A percentile compares a stretch with the other conserved stretches of the same genome.
Evolutionary conservation across 2,329 filamentous ascomycete genomes (phyloP).

Genomic region (Cordyceps farinosa): DNA sequence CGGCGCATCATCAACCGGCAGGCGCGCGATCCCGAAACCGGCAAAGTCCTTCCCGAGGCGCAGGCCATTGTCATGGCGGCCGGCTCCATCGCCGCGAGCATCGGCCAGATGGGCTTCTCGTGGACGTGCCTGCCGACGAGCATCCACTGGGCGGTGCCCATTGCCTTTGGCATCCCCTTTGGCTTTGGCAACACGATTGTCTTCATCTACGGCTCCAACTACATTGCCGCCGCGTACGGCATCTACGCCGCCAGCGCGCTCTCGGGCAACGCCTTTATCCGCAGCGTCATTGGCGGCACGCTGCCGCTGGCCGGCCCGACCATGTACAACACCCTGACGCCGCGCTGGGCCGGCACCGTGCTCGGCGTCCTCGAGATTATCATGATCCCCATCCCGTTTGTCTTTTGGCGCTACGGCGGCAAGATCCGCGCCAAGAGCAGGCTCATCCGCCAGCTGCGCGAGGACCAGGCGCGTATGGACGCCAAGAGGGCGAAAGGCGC

Average conservation of each 20-base stretch:
- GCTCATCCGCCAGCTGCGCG: slow-evolving; percentile 37
- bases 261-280: slow-evolving; percentile 68
- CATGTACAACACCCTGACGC: slow-evolving; percentile 63
- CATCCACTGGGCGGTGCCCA: slow-evolving; percentile 72
- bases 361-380: slow-evolving; percentile 64
- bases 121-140: slow-evolving; percentile 73
- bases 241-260: slow-evolving; percentile 74
- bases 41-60: slow-evolving; percentile 68
- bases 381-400: slow-evolving; percentile 69
- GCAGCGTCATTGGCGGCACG: slow-evolving; percentile 66
- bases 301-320: slow-evolving; percentile 66
- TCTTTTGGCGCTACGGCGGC: slow-evolving; percentile 62
- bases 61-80: slow-evolving; percentile 73
- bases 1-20: slow-evolving; percentile 72
- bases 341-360: slow-evolving; percentile 71
- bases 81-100: slow-evolving; percentile 64
- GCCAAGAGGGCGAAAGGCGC: slow-evolving; percentile 10
- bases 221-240: slow-evolving; percentile 69
- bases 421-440: slow-evolving; percentile 45
- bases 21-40: slow-evolving; percentile 66
- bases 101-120: slow-evolving; percentile 77
- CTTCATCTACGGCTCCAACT: slow-evolving; percentile 75
- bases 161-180: slow-evolving; percentile 71
- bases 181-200: slow-evolving; percentile 67
- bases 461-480: slow-evolving; percentile 32